phyloP scores from a whole-genome alignment of 306 rosid genomes.

The Echinosophora koreensis region DNA sequence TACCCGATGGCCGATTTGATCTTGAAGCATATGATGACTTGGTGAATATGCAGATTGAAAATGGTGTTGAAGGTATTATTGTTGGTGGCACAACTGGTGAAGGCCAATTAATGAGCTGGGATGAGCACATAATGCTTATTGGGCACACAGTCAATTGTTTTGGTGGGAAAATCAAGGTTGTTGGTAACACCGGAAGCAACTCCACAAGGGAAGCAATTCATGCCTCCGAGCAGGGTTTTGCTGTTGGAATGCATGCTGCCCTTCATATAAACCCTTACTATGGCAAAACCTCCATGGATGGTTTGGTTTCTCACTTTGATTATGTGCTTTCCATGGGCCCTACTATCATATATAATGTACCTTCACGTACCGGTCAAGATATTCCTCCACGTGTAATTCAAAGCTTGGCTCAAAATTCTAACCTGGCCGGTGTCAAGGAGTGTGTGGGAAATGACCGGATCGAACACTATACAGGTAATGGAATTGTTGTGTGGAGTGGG shows the following conservation, averaged over 20 bases:
- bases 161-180: slow-evolving; percentile 77
- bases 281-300: slow-evolving; percentile 82
- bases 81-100: slow-evolving; percentile 90
- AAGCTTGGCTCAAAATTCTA: slow-evolving; percentile 58
- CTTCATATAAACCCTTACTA: slow-evolving; percentile 92
- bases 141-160: slow-evolving; percentile 79
- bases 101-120: slow-evolving; percentile 90
- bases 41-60: slow-evolving; percentile 69
- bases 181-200: slow-evolving; percentile 89
- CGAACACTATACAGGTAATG: slow-evolving; percentile 60
- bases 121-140: slow-evolving; percentile 89
- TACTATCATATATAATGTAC: slow-evolving; percentile 77
- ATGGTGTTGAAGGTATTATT: slow-evolving; percentile 77
- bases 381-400: slow-evolving; percentile 72
- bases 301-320: slow-evolving; percentile 75
- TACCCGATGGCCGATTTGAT: slow-evolving; percentile 83
- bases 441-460: slow-evolving; percentile 76
- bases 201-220: slow-evolving; percentile 83
- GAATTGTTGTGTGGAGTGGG: slow-evolving; percentile 80
- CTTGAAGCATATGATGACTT: slow-evolving; percentile 84
- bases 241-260: slow-evolving; percentile 94
- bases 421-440: slow-evolving; percentile 89
- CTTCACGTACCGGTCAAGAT: slow-evolving; percentile 80
- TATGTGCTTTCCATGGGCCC: slow-evolving; percentile 81
- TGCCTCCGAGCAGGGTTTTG: slow-evolving; percentile 82